A percentile compares a stretch with the other conserved stretches of the same genome.
Evolutionary conservation across 176 grass and related monocot species (phyloP).

Genomic region (Oryza officinalis): DNA sequence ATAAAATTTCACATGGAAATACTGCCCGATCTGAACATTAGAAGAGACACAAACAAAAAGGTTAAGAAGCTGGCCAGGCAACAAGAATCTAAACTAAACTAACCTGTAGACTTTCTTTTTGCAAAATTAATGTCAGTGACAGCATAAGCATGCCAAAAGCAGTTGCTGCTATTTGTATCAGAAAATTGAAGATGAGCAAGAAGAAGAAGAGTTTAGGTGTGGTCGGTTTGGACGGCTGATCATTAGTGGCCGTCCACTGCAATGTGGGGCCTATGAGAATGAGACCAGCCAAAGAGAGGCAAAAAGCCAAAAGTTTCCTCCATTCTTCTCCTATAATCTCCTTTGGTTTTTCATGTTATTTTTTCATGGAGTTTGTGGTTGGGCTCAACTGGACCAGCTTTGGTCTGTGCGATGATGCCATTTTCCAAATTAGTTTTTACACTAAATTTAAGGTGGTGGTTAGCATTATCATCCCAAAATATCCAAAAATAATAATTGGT

Average conservation of each 20-base stretch:
- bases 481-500: background rate
- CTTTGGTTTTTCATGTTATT: background rate
- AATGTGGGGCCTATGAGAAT: conserved; percentile 10
- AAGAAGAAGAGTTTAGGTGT: background rate
- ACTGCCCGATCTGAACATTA: background rate
- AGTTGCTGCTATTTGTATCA: background rate
- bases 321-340: background rate
- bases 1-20: background rate
- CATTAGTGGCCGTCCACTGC: conserved; percentile 45
- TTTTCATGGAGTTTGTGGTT: conserved; percentile 32
- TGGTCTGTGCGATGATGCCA: conserved; percentile 26
- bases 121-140: conserved; percentile 1
- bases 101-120: background rate
- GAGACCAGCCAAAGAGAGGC: conserved; percentile 15
- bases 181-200: background rate
- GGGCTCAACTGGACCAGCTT: conserved; percentile 9
- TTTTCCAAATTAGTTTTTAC: background rate
- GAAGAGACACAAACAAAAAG: conserved; percentile 13
- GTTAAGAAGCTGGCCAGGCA: background rate
- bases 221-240: conserved; percentile 51
- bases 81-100: background rate
- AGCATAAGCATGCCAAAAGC: conserved; percentile 28
- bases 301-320: conserved; percentile 20
- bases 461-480: background rate
- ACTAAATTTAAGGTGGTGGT: conserved; percentile 20